Base-by-base conservation (phyloP, 192 early-diverging fungal genomes). In the Gonapodya prolifera region DNA sequence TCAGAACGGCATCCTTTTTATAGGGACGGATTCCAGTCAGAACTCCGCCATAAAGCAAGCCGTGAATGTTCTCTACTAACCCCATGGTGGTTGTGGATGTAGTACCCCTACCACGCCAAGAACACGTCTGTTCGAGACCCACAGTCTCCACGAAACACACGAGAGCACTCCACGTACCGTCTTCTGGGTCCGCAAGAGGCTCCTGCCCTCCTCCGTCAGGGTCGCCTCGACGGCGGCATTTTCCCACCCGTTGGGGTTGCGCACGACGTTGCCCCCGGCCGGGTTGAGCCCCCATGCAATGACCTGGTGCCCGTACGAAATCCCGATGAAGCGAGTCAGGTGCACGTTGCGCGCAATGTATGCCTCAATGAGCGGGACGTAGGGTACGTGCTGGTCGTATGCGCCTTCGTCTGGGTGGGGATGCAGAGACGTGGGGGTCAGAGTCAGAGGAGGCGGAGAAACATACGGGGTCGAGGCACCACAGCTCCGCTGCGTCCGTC, bases 311-410 rank as follows among this genome's bases (percentile, higher is more conserved):
- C 71, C 71, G 31, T 73, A 73, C 31, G 71, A 73, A 2, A 73
- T 18, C 8, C 71, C 71, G 31, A 73, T 73, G 28, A 18, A 73
- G 31, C 71, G 71, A 8, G 71, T 73, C 18, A 73, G 28, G 31
- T 73, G 18, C 2, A 73, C 71, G 32, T 73, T 73, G 71, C 32
- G 28, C 32, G 28, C 71, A 32, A 73, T 73, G 31, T 73, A 73
- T 13, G 18, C 8, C 32, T 73, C 71, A 18, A 73, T 2, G 8
- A 73, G 2, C 18, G 71, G 71, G 28, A 73, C 71, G 71, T 73
- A 73, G 32, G 71, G 71, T 13, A 73, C 71, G 71, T 73, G 71
- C 71, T 73, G 71, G 71, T 73, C 71, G 71, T 73, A 73, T 16
- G 71, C 71, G 32, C 71, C 71, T 32, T 73, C 71, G 8, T 73